Conservation (phyloP, 2,329 filamentous ascomycete species). For the Fusarium coicis region DNA sequence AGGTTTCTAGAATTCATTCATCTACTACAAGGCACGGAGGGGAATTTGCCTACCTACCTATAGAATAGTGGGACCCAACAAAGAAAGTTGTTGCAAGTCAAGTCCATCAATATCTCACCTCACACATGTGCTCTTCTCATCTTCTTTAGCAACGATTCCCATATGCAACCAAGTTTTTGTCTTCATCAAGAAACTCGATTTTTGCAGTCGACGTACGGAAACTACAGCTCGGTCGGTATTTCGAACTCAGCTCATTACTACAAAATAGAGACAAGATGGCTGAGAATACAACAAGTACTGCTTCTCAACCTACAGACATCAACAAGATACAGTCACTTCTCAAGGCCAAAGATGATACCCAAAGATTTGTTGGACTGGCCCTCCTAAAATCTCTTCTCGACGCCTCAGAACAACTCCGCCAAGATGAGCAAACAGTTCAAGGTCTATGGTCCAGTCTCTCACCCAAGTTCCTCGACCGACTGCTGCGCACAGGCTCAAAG, state of each 20-base stretch:
- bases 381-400: constrained; percentile 74
- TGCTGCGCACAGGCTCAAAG: constrained; percentile 65
- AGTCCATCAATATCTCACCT: neutral
- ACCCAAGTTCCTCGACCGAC: constrained; percentile 70
- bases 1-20: constrained; percentile 31
- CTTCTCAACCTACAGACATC: constrained; percentile 39
- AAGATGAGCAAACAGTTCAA: constrained; percentile 58
- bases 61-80: constrained; percentile 33
- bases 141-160: neutral
- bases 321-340: constrained; percentile 67
- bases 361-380: constrained; percentile 74
- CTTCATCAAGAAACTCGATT: neutral
- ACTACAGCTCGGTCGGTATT: neutral
- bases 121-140: neutral
- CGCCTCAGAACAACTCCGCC: constrained; percentile 63
- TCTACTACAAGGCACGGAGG: constrained; percentile 1
- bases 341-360: constrained; percentile 71
- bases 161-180: neutral
- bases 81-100: constrained; percentile 4
- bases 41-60: neutral
- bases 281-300: constrained; percentile 3
- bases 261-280: neutral
- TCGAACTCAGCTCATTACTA: neutral
- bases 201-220: neutral
- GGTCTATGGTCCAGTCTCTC: constrained; percentile 70